phyloP scores from a whole-genome alignment of 495 filamentous ascomycete species.

The Daldinia decipiens region DNA sequence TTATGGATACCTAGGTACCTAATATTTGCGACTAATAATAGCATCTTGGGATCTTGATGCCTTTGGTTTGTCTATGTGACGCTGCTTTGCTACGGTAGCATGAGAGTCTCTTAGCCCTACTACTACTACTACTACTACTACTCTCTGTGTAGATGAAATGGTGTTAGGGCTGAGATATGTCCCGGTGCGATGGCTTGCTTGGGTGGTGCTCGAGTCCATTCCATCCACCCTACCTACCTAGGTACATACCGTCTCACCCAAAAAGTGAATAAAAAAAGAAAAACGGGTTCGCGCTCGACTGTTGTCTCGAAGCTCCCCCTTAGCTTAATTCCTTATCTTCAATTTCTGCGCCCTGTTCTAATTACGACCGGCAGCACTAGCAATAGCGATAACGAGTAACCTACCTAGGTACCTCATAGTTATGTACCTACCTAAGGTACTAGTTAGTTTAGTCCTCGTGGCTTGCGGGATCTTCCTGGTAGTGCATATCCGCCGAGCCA shows the following conservation, averaged over 20 bases:
- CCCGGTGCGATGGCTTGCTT: neutral
- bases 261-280: neutral
- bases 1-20: neutral
- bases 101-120: neutral
- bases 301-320: too few relatives aligned
- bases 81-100: constrained; percentile 2
- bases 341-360: neutral
- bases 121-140: neutral
- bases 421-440: too few relatives aligned
- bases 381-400: neutral
- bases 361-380: constrained; percentile 2
- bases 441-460: neutral
- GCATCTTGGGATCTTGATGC: neutral
- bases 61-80: neutral
- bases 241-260: neutral
- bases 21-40: constrained; percentile 6
- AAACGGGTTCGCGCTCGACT: neutral
- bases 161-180: too few relatives aligned
- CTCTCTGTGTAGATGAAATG: too few relatives aligned
- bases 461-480: neutral
- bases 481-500: neutral
- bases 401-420: too few relatives aligned
- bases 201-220: too few relatives aligned
- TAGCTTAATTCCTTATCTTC: neutral
- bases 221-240: too few relatives aligned